These are phyloP conservation scores for Trichophyton benhamiae DNA, from an alignment of 2,329 filamentous ascomycete genomes.

Conservation along the genomic window DNA sequence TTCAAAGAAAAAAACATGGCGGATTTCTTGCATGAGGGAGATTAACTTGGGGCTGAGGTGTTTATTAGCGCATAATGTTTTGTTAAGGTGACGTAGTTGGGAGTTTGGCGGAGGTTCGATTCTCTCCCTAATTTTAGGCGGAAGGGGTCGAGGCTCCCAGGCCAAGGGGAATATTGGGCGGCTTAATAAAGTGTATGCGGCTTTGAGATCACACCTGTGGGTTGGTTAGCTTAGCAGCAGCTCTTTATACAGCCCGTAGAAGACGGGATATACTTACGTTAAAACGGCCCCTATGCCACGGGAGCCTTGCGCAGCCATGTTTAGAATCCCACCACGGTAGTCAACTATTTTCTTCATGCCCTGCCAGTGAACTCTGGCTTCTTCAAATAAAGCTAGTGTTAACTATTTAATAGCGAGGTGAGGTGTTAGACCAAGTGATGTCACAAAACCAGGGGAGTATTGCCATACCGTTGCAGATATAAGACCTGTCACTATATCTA, in stretches of 20 bases:
- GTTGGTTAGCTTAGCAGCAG: not conserved
- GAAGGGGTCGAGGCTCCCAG: slow-evolving; percentile 23
- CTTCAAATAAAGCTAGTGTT: slow-evolving; percentile 28
- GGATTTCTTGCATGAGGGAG: slow-evolving; percentile 18
- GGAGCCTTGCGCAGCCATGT: slow-evolving; percentile 14
- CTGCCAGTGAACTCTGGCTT: slow-evolving; percentile 28
- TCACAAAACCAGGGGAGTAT: not conserved
- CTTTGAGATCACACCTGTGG: slow-evolving; percentile 25
- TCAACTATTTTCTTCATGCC: slow-evolving; percentile 29
- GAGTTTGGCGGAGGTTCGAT: slow-evolving; percentile 21
- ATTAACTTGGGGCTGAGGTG: slow-evolving; percentile 21
- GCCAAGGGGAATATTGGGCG: slow-evolving; percentile 25
- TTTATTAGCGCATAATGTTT: slow-evolving; percentile 19
- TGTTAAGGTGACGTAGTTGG: slow-evolving; percentile 18
- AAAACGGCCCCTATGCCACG: slow-evolving; percentile 21
- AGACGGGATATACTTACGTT: slow-evolving; percentile 17
- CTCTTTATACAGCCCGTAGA: not conserved
- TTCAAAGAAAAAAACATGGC: slow-evolving; percentile 25
- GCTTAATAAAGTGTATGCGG: slow-evolving; percentile 24
- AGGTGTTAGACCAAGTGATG: not conserved
- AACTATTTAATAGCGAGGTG: slow-evolving; percentile 16
- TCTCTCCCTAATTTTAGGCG: slow-evolving; percentile 18
- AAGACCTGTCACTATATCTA: slow-evolving; percentile 29
- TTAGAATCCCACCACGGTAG: slow-evolving; percentile 24
- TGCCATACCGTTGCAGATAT: slow-evolving; percentile 25